Conservation (phyloP, 2,329 filamentous ascomycete genomes). For the Xylariaceae sp. region DNA sequence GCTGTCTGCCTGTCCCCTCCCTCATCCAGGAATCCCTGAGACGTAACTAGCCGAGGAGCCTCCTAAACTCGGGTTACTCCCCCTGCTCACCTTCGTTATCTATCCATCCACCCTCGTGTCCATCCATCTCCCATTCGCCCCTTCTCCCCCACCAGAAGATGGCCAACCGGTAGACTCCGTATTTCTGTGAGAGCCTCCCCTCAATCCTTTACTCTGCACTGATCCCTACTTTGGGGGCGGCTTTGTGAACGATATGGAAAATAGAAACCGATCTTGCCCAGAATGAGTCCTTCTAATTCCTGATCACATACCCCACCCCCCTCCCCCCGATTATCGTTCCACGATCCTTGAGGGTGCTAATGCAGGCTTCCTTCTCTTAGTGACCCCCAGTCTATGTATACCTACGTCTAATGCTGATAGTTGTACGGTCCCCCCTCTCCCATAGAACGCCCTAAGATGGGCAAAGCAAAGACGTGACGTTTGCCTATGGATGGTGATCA, state of each 20-base stretch:
- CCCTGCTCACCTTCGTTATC: constrained; percentile 5
- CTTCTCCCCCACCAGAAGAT: constrained; percentile 5
- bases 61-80: constrained; percentile 7
- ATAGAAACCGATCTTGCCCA: constrained; percentile 2
- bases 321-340: constrained; percentile 7
- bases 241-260: too few species aligned
- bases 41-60: constrained; percentile 1
- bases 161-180: constrained; percentile 5
- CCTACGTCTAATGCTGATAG: constrained; percentile 14
- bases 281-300: constrained; percentile 1
- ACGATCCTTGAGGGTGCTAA: constrained; percentile 5
- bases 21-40: constrained; percentile 1
- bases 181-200: neutral
- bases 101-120: constrained; percentile 9
- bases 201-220: neutral
- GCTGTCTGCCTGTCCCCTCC: neutral
- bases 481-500: neutral
- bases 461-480: constrained; percentile 10
- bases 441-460: constrained; percentile 6
- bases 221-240: neutral
- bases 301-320: constrained; percentile 3
- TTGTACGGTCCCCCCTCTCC: constrained; percentile 12
- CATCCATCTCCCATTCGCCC: constrained; percentile 8
- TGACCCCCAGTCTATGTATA: neutral
- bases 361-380: constrained; percentile 10